Base-by-base conservation (phyloP, 345 rosid genomes). In the Pugionium dolabratum region DNA sequence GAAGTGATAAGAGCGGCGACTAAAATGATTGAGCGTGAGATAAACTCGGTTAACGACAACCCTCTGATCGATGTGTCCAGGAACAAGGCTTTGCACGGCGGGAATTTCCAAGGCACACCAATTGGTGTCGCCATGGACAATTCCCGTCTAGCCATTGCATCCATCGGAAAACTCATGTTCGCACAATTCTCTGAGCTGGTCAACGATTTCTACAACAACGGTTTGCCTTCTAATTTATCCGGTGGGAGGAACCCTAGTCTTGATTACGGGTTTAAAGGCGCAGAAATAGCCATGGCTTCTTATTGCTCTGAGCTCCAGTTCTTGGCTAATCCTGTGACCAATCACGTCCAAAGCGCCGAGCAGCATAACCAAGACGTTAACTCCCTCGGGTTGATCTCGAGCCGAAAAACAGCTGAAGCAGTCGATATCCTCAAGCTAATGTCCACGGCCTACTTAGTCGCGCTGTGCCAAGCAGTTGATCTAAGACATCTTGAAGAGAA, bases 41-140 rank as follows among this genome's bases (percentile, higher is more conserved):
- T 86, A 30, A 86, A 86, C 64, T 86, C 89, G 0, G 91, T 86
- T 31, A 86, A 83, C 41, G 90, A 86, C 35, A 86, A 86, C 67
- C 93, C 93, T 50, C 40, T 86, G 67, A 83, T 86, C 7, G 93
- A 86, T 55, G 93, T 87, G 4, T 80, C 86, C 0, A 75, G 93
- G 64, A 83, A 81, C 84, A 84, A 78, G 66, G 93, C 93, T 30
- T 57, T 87, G 6, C 93, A 87, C 32, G 86, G 93, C 0, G 93
- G 87, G 3, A 86, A 86, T 46, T 84, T 86, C 70, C 92, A 84
- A 71, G 92, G 92, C 1, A 86, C 89, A 28, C 87, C 87, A 1
- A 74, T 86, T 37, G 92, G 92, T 29, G 92, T 84, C 0, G 84
- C 92, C 6, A 86, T 86, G 92, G 92, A 86, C 59, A 86, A 84